Percentiles rank a stretch among this genome's conserved stretches.
Conservation (phyloP, 169 alveolate species). For the Amoebophrya sp. region DNA sequence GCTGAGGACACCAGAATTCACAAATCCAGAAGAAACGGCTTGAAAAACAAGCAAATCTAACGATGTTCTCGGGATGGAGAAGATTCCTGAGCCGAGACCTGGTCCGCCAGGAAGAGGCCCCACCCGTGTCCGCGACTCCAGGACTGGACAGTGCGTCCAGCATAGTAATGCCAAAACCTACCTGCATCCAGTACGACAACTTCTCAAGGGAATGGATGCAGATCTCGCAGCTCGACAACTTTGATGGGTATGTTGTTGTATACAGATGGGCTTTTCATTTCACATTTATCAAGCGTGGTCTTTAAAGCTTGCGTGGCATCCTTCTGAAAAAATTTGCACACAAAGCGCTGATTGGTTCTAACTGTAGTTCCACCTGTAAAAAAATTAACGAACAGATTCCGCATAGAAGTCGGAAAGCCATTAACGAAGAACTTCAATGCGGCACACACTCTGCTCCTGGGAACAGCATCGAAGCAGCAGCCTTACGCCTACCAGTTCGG, state of each 20-base stretch:
- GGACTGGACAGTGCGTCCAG: no score
- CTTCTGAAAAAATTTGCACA: no score
- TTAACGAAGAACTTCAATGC: slow-evolving; percentile 64
- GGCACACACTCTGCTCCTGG: slow-evolving; percentile 66
- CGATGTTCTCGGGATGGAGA: no score
- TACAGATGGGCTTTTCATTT: no score
- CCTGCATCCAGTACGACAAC: slow-evolving; percentile 24
- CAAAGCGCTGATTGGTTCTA: no score
- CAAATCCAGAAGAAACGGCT: no score
- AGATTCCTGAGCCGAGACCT: background rate
- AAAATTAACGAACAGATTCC: slow-evolving; percentile 30
- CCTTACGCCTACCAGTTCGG: slow-evolving; percentile 75
- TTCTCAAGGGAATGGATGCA: slow-evolving; percentile 65
- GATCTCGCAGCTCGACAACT: slow-evolving; percentile 67
- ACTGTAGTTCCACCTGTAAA: no score
- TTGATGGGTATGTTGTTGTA: no score
- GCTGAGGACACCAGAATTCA: no score
- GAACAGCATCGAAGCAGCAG: slow-evolving; percentile 62
- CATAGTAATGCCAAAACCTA: background rate
- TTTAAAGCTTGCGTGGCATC: no score
- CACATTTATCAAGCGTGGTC: no score
- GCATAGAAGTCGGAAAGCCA: slow-evolving; percentile 68
- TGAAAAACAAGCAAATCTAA: no score
- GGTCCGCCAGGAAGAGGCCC: background rate
- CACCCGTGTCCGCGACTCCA: background rate